These are phyloP conservation scores for Leccinum subfulvum DNA, from an alignment of 1,284 basidiomycete genomes.

Conservation along the genomic window DNA sequence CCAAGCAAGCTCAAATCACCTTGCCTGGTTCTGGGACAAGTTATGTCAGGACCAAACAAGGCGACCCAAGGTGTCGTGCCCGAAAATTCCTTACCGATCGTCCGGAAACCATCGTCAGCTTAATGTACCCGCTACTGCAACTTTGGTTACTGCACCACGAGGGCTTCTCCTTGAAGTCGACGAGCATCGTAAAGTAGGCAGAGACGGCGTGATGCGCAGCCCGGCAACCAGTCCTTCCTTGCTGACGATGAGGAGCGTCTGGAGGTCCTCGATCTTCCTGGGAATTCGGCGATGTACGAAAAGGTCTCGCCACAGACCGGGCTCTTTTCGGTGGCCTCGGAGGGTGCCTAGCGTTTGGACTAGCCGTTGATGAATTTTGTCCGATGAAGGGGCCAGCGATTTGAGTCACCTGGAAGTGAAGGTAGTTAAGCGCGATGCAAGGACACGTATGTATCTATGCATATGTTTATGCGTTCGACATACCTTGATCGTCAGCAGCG, in stretches of 20 bases:
- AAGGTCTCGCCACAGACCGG: constrained; percentile 91
- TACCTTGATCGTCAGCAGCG: constrained; percentile 65
- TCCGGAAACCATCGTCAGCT: constrained; percentile 92
- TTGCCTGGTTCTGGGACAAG: constrained; percentile 84
- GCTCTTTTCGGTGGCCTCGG: constrained; percentile 96
- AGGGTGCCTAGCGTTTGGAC: constrained; percentile 79
- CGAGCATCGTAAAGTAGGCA: constrained; percentile 76
- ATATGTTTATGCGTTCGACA: constrained; percentile 22
- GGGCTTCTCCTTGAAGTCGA: constrained; percentile 86
- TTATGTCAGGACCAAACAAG: constrained; percentile 76
- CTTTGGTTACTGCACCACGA: constrained; percentile 98
- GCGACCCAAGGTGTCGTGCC: constrained; percentile 92
- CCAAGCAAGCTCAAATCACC: constrained; percentile 8
- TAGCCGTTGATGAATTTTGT: constrained; percentile 90
- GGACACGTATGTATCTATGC: constrained; percentile 7
- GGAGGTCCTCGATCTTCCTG: constrained; percentile 89
- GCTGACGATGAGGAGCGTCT: constrained; percentile 69
- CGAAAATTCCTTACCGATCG: constrained; percentile 88
- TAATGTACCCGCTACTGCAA: constrained; percentile 98
- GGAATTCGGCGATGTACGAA: constrained; percentile 90
- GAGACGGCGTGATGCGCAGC: constrained; percentile 97
- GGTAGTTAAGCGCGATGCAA: constrained; percentile 2
- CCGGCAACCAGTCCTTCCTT: constrained; percentile 86
- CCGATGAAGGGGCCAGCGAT: constrained; percentile 95
- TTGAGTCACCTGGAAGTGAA: constrained; percentile 60